Base-by-base conservation (phyloP, 1,284 basidiomycete species). In the Moesziomyces parantarcticus region DNA sequence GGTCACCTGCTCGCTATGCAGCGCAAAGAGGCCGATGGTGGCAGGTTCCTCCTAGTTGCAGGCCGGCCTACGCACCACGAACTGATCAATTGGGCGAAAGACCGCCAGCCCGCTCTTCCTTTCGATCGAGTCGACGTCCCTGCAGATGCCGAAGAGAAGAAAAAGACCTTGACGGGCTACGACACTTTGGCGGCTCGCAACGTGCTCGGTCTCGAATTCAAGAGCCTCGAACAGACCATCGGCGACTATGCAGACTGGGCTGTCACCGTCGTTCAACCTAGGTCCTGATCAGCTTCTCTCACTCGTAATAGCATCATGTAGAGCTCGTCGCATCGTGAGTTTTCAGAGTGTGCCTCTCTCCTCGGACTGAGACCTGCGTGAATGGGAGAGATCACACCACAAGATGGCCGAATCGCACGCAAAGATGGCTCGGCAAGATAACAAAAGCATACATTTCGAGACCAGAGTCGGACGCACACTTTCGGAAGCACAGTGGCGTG, bases 1-100 rank as follows among this genome's bases (percentile, higher is more conserved):
- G 39, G 46, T 32, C 55, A 57, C 32, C 29, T 57, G 10, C 40
- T 25, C 21, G 55, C 55, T 5, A 57, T 57, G 55, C 16, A 57
- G 25, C 40, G 45, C 25, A 25, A 57, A 7, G 47, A 57, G 23
- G 55, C 55, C 1, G 23, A 57, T n/a, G 55, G 47, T 7, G 42
- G 32, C 18, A 26, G 55, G 9, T 57, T 57, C 55, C 11, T 57
- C 11, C 20, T 57, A 2, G 36, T 48, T 14, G 55, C 26, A 20
- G 48, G 41, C 16, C 23, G 22, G 18, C 55, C 55, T 5, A 14
- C 25, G 16, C 29, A 26, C 20, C 18, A 29, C 13, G 13, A 57
- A 8, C 26, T 50, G 20, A 36, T 50, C 39, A 43, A 39, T 21
- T 49, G 47, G 41, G 55, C 36, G 3, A 40, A 41, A 25, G 39